Conservation (phyloP, 1,139 yeast species). For the Geotrichum carabidarum region DNA sequence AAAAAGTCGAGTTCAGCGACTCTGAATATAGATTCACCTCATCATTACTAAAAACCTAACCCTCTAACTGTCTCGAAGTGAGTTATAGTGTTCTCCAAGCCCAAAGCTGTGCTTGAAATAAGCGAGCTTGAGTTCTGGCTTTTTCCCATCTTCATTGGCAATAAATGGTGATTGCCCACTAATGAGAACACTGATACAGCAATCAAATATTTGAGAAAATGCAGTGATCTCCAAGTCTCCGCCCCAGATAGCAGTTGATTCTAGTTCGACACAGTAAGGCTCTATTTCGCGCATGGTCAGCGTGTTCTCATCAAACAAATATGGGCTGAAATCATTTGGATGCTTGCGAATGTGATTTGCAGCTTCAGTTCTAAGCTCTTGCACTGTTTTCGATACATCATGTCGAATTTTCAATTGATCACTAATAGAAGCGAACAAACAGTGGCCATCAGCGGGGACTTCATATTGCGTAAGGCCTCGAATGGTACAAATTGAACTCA, state of each 20-base stretch:
- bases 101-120: constrained; percentile 84
- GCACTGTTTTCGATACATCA: constrained; percentile 40
- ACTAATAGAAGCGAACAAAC: constrained; percentile 77
- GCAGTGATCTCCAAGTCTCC: constrained; percentile 91
- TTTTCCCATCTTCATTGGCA: constrained; percentile 49
- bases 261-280: constrained; percentile 64
- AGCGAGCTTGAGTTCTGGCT: constrained; percentile 59
- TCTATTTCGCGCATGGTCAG: constrained; percentile 58
- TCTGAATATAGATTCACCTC: not conserved
- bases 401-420: constrained; percentile 67
- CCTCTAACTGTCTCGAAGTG: constrained; percentile 47
- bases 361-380: constrained; percentile 58
- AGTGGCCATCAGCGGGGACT: constrained; percentile 89
- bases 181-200: constrained; percentile 70
- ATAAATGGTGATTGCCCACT: constrained; percentile 63
- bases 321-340: constrained; percentile 72
- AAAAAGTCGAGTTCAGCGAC: not conserved
- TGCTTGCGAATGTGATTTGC: constrained; percentile 60
- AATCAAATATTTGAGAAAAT: constrained; percentile 57
- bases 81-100: constrained; percentile 91
- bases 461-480: constrained; percentile 47
- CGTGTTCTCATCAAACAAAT: constrained; percentile 71
- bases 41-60: not conserved
- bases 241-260: constrained; percentile 86
- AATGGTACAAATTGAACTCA: constrained; percentile 49